These are phyloP conservation scores for Puccinia polysora DNA, from an alignment of 1,284 basidiomycete species.

Conservation along the genomic window DNA sequence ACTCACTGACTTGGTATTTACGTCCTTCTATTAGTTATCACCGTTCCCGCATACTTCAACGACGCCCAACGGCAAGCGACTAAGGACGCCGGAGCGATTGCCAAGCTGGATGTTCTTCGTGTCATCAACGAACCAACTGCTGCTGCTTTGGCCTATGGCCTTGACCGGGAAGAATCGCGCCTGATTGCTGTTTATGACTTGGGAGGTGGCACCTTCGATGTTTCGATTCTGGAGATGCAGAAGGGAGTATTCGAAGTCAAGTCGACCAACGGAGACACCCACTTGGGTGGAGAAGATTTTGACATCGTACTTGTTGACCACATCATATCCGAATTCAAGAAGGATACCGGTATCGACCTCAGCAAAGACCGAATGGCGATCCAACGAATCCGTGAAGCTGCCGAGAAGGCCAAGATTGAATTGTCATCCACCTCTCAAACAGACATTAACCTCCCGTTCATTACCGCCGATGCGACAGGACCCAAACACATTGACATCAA, in stretches of 20 bases:
- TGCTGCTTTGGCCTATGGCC: constrained; percentile 92
- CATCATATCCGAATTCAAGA: constrained; percentile 89
- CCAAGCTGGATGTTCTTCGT: constrained; percentile 91
- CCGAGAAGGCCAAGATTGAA: constrained; percentile 99
- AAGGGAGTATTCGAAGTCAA: constrained; percentile 99
- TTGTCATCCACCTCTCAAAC: constrained; percentile 88
- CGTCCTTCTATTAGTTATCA: constrained; percentile 70
- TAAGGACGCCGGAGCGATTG: constrained; percentile 94
- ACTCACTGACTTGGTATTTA: neutral
- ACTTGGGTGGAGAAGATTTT: constrained; percentile 98
- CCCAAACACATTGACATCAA: constrained; percentile 95
- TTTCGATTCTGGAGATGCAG: constrained; percentile 97
- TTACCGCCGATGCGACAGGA: constrained; percentile 86
- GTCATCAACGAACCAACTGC: constrained; percentile 99
- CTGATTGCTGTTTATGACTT: constrained; percentile 96
- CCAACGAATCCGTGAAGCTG: constrained; percentile 96
- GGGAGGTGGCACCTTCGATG: constrained; percentile 92
- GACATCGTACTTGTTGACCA: constrained; percentile 84
- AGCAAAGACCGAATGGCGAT: constrained; percentile 90
- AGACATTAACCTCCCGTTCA: constrained; percentile 94
- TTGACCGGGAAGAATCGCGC: constrained; percentile 74
- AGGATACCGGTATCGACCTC: constrained; percentile 77
- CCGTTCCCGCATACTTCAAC: constrained; percentile 98
- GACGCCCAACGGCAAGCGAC: constrained; percentile 98
- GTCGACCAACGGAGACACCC: constrained; percentile 98